phyloP scores from a whole-genome alignment of 1,284 basidiomycete genomes.

The Agroathelia rolfsii region DNA sequence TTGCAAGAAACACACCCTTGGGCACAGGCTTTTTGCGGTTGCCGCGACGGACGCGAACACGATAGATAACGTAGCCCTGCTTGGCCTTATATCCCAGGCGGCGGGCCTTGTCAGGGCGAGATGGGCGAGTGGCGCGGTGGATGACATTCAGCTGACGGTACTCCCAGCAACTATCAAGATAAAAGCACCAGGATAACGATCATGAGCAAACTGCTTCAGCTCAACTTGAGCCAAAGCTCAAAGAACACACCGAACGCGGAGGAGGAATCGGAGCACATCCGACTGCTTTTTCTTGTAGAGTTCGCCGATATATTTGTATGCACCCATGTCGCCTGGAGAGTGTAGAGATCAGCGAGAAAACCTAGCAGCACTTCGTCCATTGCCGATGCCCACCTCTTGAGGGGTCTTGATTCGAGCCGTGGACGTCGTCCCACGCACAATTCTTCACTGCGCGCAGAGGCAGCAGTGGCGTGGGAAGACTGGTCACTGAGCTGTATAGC shows the following conservation, averaged over 20 bases:
- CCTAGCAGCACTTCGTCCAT: too few relatives aligned
- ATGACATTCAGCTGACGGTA: slow-evolving; percentile 97
- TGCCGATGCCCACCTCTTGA: too few relatives aligned
- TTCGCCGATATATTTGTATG: slow-evolving; percentile 97
- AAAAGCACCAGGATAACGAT: too few relatives aligned
- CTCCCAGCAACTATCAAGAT: slow-evolving; percentile 98
- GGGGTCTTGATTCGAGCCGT: too few relatives aligned
- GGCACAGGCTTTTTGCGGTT: slow-evolving; percentile 99
- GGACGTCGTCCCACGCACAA: too few relatives aligned
- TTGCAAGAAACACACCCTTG: slow-evolving; percentile 71
- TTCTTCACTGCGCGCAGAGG: too few relatives aligned
- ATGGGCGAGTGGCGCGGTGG: slow-evolving; percentile 95
- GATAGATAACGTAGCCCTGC: slow-evolving; percentile 99
- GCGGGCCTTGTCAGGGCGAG: slow-evolving; percentile 98
- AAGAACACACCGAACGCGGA: slow-evolving; percentile 79
- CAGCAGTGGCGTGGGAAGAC: too few relatives aligned
- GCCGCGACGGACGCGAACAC: slow-evolving; percentile 93
- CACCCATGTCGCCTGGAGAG: slow-evolving; percentile 61
- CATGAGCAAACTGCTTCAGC: too few relatives aligned
- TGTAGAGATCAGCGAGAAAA: too few relatives aligned
- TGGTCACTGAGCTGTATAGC: too few relatives aligned
- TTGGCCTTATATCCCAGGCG: slow-evolving; percentile 99
- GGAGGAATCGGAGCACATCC: slow-evolving; percentile 96
- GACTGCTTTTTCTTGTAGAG: slow-evolving; percentile 94
- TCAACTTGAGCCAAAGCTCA: too few relatives aligned